Conservation (phyloP, 768 basidiomycete genomes). For the Pluteus cervinus region DNA sequence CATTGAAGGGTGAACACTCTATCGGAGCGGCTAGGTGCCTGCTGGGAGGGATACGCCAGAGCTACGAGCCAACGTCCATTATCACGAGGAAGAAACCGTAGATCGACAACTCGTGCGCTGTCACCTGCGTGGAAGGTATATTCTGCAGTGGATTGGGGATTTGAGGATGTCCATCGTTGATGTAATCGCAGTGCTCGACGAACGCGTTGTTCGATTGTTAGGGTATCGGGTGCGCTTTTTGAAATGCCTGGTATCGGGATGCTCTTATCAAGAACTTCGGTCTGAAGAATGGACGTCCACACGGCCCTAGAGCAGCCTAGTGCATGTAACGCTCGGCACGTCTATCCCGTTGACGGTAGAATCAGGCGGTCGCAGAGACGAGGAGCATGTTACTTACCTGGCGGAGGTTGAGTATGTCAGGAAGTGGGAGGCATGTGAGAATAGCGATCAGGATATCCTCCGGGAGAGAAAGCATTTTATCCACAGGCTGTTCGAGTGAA, state of each 20-base stretch:
- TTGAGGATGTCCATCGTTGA: slow-evolving; percentile 41
- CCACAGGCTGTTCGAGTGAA: neutral
- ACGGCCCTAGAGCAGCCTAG: slow-evolving; percentile 41
- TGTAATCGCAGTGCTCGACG: slow-evolving; percentile 35
- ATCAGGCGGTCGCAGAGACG: neutral
- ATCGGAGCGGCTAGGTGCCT: slow-evolving; percentile 16
- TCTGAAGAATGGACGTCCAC: slow-evolving; percentile 41
- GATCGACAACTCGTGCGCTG: slow-evolving; percentile 25
- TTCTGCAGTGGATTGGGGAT: slow-evolving; percentile 25
- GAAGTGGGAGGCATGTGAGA: slow-evolving; percentile 32
- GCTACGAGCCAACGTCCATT: slow-evolving; percentile 42
- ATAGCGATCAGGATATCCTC: slow-evolving; percentile 42
- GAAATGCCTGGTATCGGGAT: slow-evolving; percentile 42
- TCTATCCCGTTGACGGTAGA: slow-evolving; percentile 24
- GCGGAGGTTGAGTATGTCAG: slow-evolving; percentile 39
- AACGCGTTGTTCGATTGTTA: slow-evolving; percentile 38
- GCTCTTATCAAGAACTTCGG: slow-evolving; percentile 31
- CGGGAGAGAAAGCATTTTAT: slow-evolving; percentile 34
- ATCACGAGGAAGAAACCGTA: slow-evolving; percentile 42
- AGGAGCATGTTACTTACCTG: slow-evolving; percentile 30
- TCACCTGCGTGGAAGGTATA: neutral
- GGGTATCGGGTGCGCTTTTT: slow-evolving; percentile 25
- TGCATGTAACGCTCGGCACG: slow-evolving; percentile 34
- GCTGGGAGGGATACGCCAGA: too few species aligned
- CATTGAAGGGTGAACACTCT: slow-evolving; percentile 39